These are phyloP conservation scores for Halophytophthora batemanensis DNA, from an alignment of 352 stramenopile species.

Conservation along the genomic window DNA sequence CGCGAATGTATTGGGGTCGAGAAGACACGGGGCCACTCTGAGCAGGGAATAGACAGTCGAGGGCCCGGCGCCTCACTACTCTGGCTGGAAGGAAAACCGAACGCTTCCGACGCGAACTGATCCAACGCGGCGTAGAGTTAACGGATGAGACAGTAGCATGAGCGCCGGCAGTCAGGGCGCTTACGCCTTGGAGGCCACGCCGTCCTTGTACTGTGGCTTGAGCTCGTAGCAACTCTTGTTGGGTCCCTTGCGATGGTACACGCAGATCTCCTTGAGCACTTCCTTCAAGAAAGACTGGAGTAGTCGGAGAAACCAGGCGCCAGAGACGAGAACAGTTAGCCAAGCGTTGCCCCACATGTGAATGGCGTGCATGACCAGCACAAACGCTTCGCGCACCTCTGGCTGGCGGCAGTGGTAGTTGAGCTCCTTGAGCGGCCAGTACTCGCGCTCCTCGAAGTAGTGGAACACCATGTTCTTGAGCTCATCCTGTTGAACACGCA, in stretches of 20 bases:
- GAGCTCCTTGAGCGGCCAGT: constrained; percentile 86
- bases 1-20: too few species aligned
- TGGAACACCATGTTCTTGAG: constrained; percentile 88
- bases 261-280: constrained; percentile 86
- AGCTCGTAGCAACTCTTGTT: constrained; percentile 91
- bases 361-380: neutral
- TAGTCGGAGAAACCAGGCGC: neutral
- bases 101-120: neutral
- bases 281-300: constrained; percentile 84
- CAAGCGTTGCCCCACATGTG: neutral
- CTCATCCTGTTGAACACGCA: constrained; percentile 51
- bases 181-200: constrained; percentile 37
- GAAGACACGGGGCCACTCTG: too few species aligned
- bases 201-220: constrained; percentile 87
- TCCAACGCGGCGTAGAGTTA: neutral
- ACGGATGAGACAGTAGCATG: neutral
- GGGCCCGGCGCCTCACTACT: neutral
- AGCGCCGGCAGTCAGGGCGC: neutral
- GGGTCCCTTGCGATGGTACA: constrained; percentile 84
- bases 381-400: constrained; percentile 42
- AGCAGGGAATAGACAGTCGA: neutral
- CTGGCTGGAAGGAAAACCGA: constrained; percentile 1
- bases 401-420: constrained; percentile 86
- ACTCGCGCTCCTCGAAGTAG: constrained; percentile 85
- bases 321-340: constrained; percentile 1